Percentiles rank a stretch among this genome's conserved stretches.
phyloP scores from a whole-genome alignment of 768 basidiomycete species.

The Boletellus ananiceps region DNA sequence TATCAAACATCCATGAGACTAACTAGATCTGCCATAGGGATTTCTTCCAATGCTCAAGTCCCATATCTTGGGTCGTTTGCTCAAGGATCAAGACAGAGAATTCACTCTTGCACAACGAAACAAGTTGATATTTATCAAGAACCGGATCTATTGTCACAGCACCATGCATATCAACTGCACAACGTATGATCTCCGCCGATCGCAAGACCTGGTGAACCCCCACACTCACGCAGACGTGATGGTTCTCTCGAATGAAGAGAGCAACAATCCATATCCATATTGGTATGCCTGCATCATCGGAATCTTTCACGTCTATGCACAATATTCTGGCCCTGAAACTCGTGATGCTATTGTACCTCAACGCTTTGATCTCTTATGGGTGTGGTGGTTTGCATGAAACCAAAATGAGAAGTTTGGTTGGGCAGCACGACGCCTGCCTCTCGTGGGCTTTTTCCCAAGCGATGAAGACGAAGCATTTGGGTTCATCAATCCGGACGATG shows the following conservation, averaged over 20 bases:
- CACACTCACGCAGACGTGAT: constrained; percentile 35
- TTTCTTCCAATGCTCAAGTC: neutral
- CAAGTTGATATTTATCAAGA: constrained; percentile 9
- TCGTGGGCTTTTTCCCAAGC: neutral
- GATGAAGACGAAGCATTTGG: neutral
- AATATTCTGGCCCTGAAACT: neutral
- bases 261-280: constrained; percentile 34
- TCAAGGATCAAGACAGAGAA: neutral
- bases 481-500: neutral
- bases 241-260: constrained; percentile 28
- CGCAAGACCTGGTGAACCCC: constrained; percentile 40
- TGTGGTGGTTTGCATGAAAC: neutral
- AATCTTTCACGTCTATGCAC: constrained; percentile 1
- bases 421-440: neutral
- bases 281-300: constrained; percentile 29
- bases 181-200: constrained; percentile 22
- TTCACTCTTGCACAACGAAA: neutral
- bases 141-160: constrained; percentile 27
- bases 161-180: constrained; percentile 28
- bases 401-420: neutral
- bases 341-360: neutral
- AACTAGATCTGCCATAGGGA: neutral
- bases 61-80: neutral
- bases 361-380: neutral
- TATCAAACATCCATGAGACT: no score